Percentiles rank a stretch among this genome's conserved stretches.
These are phyloP conservation scores for Echites panduratus DNA, from an alignment of 257 asterid species.

Conservation along the genomic window DNA sequence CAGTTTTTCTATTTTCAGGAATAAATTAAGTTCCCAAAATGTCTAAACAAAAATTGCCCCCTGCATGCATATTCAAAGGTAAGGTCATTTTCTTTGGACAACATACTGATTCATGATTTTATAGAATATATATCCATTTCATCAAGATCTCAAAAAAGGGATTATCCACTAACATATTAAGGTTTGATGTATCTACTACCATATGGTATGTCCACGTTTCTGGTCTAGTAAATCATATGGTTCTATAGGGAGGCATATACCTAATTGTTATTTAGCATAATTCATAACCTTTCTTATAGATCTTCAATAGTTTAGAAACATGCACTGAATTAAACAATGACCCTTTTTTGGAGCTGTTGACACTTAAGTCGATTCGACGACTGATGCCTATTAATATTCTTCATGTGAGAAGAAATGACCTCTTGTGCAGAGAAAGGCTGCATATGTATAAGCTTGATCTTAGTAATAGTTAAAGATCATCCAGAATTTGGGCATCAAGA, in stretches of 20 bases:
- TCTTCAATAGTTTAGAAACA: neutral
- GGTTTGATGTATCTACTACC: neutral
- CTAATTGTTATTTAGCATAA: neutral
- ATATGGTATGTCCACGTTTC: neutral
- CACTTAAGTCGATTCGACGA: neutral
- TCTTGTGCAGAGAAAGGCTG: no score
- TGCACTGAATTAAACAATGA: neutral
- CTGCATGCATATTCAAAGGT: neutral
- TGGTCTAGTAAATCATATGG: neutral
- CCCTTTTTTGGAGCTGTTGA: neutral
- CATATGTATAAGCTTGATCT: no score
- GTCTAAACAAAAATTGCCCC: no score
- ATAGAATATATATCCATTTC: no score
- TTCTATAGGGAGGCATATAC: slow-evolving; percentile 8
- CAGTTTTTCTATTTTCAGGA: neutral
- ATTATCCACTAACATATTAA: neutral
- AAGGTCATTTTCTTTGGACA: neutral
- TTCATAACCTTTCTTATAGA: neutral
- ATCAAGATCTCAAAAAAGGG: slow-evolving; percentile 6
- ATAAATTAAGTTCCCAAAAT: neutral
- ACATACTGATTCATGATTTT: no score
- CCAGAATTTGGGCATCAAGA: no score
- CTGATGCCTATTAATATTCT: neutral
- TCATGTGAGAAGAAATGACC: neutral
- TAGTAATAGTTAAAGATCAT: no score